These are phyloP conservation scores for Cinchona pubescens DNA, from an alignment of 257 asterid genomes.

Conservation along the genomic window DNA sequence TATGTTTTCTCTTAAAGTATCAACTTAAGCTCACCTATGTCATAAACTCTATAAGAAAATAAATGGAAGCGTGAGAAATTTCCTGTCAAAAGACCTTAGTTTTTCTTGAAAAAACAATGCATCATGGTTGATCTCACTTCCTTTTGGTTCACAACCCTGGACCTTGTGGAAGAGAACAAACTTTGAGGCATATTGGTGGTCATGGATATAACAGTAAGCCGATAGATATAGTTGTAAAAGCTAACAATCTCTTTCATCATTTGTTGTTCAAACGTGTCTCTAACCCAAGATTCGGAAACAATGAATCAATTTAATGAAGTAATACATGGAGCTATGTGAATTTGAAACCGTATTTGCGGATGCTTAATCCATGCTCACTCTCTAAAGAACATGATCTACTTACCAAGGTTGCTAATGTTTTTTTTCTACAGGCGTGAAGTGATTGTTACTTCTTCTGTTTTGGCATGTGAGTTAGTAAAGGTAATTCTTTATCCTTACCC, in stretches of 20 bases:
- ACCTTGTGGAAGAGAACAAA: neutral
- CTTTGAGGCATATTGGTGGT: neutral
- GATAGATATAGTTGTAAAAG: neutral
- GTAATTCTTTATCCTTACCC: slow-evolving; percentile 36
- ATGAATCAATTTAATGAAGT: neutral
- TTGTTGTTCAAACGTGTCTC: neutral
- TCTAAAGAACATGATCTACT: neutral
- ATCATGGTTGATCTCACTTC: neutral
- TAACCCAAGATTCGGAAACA: neutral
- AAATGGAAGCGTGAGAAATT: too few relatives aligned
- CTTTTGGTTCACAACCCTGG: neutral
- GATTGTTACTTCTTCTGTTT: slow-evolving; percentile 83
- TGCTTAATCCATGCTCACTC: neutral
- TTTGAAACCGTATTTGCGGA: neutral
- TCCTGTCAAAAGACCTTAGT: too few relatives aligned
- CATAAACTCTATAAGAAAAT: too few relatives aligned
- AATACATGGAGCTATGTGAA: neutral
- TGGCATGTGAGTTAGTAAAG: slow-evolving; percentile 85
- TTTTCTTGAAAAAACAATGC: neutral
- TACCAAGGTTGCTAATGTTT: slow-evolving; percentile 7
- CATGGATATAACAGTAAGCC: neutral
- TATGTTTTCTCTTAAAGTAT: too few relatives aligned
- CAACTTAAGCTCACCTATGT: too few relatives aligned
- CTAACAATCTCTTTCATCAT: neutral
- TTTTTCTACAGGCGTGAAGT: slow-evolving; percentile 77